Conservation (phyloP, 257 asterid genomes). For the Nicotiana paniculata region DNA sequence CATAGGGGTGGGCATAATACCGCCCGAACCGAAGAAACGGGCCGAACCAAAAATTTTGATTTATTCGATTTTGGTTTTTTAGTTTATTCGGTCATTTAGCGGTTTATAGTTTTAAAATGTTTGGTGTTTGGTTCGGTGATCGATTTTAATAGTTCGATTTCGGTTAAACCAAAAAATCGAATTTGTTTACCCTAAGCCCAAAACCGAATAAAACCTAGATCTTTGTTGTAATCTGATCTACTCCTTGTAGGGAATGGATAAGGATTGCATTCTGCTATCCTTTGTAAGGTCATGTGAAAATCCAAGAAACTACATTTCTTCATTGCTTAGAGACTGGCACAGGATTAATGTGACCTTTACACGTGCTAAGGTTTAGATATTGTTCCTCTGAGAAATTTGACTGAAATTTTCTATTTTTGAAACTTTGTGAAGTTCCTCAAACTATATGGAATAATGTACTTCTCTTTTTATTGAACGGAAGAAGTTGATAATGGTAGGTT, state of each 20-base stretch:
- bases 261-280: slow-evolving; percentile 88
- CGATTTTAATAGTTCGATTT: too few relatives aligned
- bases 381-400: neutral
- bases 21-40: too few relatives aligned
- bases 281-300: slow-evolving; percentile 76
- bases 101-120: too few relatives aligned
- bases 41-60: too few relatives aligned
- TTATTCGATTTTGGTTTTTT: too few relatives aligned
- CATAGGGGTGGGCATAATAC: too few relatives aligned
- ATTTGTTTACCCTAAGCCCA: too few relatives aligned
- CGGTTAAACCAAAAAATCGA: too few relatives aligned
- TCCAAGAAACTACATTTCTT: slow-evolving; percentile 56
- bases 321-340: slow-evolving; percentile 99
- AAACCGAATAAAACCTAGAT: too few relatives aligned
- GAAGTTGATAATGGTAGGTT: slow-evolving; percentile 96
- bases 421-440: neutral
- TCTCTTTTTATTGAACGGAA: slow-evolving; percentile 45
- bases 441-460: neutral
- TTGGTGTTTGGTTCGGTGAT: too few relatives aligned
- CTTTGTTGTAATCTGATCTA: neutral
- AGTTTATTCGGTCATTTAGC: too few relatives aligned
- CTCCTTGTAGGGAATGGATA: slow-evolving; percentile 81
- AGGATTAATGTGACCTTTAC: slow-evolving; percentile 94
- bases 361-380: slow-evolving; percentile 70
- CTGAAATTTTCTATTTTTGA: neutral